A percentile compares a stretch with the other conserved stretches of the same genome.
Evolutionary conservation across 2,329 filamentous ascomycete species (phyloP).

Genomic region (Aspergillus neotritici): DNA sequence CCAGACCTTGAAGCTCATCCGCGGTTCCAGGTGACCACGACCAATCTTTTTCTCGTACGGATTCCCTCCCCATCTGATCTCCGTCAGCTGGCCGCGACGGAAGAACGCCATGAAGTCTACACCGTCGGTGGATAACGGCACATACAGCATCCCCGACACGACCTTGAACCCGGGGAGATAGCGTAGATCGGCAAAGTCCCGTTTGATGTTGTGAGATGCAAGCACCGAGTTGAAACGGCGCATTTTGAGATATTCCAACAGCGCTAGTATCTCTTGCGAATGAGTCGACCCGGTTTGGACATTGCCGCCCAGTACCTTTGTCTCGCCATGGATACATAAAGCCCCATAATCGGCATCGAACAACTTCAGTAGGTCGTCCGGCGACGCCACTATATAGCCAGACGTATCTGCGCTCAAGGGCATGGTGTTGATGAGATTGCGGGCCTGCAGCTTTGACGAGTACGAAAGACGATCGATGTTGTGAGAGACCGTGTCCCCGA

Average conservation of each 20-base stretch:
- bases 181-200: constrained; percentile 74
- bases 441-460: constrained; percentile 73
- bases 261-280: constrained; percentile 73
- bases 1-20: constrained; percentile 77
- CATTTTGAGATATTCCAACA: constrained; percentile 79
- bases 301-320: constrained; percentile 66
- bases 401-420: constrained; percentile 76
- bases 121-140: constrained; percentile 70
- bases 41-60: constrained; percentile 60
- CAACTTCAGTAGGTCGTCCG: constrained; percentile 73
- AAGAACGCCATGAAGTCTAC: constrained; percentile 89
- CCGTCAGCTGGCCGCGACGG: constrained; percentile 67
- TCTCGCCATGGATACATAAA: constrained; percentile 79
- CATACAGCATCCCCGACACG: constrained; percentile 73
- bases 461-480: constrained; percentile 87
- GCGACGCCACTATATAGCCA: constrained; percentile 84
- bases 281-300: constrained; percentile 51
- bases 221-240: constrained; percentile 68
- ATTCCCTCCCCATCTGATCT: constrained; percentile 72
- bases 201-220: constrained; percentile 67
- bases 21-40: constrained; percentile 67
- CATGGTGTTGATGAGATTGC: constrained; percentile 83
- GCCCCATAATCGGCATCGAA: constrained; percentile 86
- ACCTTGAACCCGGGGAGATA: constrained; percentile 74
- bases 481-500: constrained; percentile 77